Evolutionary conservation across 2,329 filamentous ascomycete species (phyloP), one percentile per base, ranked within the genome.

Genomic region (Claviceps cyperi): DNA sequence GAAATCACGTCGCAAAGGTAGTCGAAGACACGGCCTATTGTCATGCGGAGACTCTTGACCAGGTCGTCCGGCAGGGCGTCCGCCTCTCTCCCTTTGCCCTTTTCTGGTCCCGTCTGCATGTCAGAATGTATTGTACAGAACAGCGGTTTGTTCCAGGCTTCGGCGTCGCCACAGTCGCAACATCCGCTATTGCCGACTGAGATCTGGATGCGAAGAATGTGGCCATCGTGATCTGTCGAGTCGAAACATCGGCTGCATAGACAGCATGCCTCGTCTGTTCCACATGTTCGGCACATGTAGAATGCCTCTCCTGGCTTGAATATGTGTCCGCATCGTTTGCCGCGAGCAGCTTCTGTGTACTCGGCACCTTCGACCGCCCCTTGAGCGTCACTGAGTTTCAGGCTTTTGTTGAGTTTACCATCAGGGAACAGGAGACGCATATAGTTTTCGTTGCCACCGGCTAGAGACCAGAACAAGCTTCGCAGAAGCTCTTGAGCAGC

Each of bases 1-100:
- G 92, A 97, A 55, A 97, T 89, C 53, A 98, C 89, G 69, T 98
- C 92, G 69, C 91, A 96, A 55, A 98, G 83, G 64, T 95, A 98
- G 69, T 98, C 92, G 54, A 97, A 77, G 11, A 82, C 83, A 52
- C 87, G 78, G 2, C 86, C 80, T 55, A 98, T 83, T 0, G 92
- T 97, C 75, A 86, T 87, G 50, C 83, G 79, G 53, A 97, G 88
- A 59, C 81, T 84, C 51, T 81, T 73, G 35, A 85, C 70, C 48
- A 97, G 74, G 41, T 94, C 87, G 35, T 80, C 74, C 0, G 92
- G 87, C 46, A 96, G 68, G 5, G 67, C 72, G 45, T 74, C 70
- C 43, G 74, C 71, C 50, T 72, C 68, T 60, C 78, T 75, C 60
- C 74, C 74, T 76, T 90, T 73, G 64, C 83, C 66, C 69, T 82